These are phyloP conservation scores for Millerago galiae DNA, from an alignment of 805 yeast species.

Conservation along the genomic window DNA sequence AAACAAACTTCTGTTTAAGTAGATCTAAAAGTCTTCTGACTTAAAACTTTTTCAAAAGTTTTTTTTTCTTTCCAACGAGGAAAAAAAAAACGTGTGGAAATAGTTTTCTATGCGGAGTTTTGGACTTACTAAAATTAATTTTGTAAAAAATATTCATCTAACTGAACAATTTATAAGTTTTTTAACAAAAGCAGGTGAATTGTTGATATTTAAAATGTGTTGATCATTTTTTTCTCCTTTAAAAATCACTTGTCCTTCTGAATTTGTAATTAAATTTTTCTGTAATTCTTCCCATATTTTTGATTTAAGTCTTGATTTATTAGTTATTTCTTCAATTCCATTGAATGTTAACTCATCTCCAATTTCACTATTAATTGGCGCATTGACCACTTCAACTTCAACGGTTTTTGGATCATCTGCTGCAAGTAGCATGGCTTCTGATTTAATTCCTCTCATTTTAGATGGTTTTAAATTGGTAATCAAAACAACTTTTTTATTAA, in stretches of 20 bases:
- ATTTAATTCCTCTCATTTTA: constrained; percentile 54
- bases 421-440: constrained; percentile 66
- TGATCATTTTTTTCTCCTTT: background rate
- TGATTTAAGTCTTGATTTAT: constrained; percentile 5
- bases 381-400: constrained; percentile 39
- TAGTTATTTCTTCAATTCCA: constrained; percentile 5
- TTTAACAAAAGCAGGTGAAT: constrained; percentile 2
- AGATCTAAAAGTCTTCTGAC: no score
- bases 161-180: no score
- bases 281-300: constrained; percentile 14
- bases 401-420: constrained; percentile 30
- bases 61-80: no score
- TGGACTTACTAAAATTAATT: no score
- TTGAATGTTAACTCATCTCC: constrained; percentile 39
- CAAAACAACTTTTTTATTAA: constrained; percentile 40
- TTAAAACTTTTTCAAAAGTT: no score
- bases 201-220: background rate
- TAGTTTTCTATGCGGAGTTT: no score
- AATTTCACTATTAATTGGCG: constrained; percentile 32
- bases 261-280: constrained; percentile 3
- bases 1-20: no score
- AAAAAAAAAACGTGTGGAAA: no score
- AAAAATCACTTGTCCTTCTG: constrained; percentile 7
- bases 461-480: constrained; percentile 53
- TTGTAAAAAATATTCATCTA: no score